A percentile compares a stretch with the other conserved stretches of the same genome.
Conservation (phyloP, 352 stramenopile species). For the Globisporangium spinosum region DNA sequence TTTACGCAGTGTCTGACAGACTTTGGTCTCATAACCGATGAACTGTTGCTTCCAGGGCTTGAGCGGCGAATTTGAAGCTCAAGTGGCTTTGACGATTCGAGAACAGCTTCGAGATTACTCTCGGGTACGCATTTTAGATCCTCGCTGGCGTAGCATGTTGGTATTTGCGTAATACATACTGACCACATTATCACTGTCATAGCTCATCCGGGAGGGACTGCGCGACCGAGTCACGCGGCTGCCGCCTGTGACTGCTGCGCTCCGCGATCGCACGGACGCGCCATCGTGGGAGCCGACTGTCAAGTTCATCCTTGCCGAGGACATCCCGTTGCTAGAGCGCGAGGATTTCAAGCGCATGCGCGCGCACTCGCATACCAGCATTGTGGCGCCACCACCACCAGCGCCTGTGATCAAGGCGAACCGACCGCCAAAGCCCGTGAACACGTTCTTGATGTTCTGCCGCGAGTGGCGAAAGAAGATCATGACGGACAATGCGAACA, state of each 20-base stretch:
- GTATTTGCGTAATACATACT: background rate
- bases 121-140: constrained; percentile 31
- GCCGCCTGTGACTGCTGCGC: constrained; percentile 44
- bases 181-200: background rate
- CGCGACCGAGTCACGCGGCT: constrained; percentile 57
- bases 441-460: constrained; percentile 86
- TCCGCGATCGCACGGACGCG: constrained; percentile 64
- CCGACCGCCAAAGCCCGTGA: constrained; percentile 75
- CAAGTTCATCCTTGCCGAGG: constrained; percentile 72
- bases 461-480: constrained; percentile 79
- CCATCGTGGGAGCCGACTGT: constrained; percentile 62
- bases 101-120: constrained; percentile 78
- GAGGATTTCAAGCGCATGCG: constrained; percentile 83
- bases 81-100: constrained; percentile 74
- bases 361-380: constrained; percentile 48
- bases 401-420: constrained; percentile 44
- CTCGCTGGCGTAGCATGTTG: background rate
- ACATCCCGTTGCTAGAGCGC: constrained; percentile 66
- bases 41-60: constrained; percentile 39
- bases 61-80: constrained; percentile 73
- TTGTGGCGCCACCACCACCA: constrained; percentile 26
- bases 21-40: background rate
- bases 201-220: constrained; percentile 72
- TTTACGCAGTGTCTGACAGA: background rate
- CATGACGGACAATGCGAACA: constrained; percentile 67